Conservation (phyloP, 768 basidiomycete species). For the Podaxis sp. region DNA sequence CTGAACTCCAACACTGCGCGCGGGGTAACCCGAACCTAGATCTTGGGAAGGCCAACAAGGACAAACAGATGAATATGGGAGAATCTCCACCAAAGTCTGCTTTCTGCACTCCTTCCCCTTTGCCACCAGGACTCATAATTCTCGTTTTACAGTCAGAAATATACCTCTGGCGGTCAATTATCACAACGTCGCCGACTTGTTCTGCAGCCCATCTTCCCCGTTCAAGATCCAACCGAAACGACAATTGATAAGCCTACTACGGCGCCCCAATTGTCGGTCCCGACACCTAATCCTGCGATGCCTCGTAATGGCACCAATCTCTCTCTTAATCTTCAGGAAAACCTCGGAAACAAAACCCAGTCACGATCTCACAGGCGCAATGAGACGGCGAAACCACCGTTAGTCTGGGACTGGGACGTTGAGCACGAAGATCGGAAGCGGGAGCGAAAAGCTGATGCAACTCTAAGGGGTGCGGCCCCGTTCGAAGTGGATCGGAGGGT, state of each 20-base stretch:
- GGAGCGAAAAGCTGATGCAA: constrained; percentile 63
- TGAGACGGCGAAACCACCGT: constrained; percentile 18
- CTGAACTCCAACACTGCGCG: constrained; percentile 14
- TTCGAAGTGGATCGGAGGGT: constrained; percentile 76
- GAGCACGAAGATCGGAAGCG: constrained; percentile 69
- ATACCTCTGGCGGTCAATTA: neutral
- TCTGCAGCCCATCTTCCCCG: neutral
- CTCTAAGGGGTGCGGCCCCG: constrained; percentile 57
- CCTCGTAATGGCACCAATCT: constrained; percentile 27
- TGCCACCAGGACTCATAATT: constrained; percentile 9
- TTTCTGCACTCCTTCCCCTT: constrained; percentile 12
- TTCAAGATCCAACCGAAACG: neutral
- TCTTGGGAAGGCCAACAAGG: constrained; percentile 18
- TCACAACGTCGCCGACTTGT: neutral
- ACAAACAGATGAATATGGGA: constrained; percentile 20
- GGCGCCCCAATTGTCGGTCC: neutral
- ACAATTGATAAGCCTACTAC: constrained; percentile 1
- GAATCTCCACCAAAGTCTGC: constrained; percentile 14
- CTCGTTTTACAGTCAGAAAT: neutral
- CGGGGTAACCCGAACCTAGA: constrained; percentile 17
- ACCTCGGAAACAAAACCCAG: neutral
- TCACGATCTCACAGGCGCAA: neutral
- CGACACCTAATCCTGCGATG: constrained; percentile 17
- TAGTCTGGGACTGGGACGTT: constrained; percentile 70
- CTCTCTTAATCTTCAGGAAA: constrained; percentile 18